Evolutionary conservation across 176 grass and related monocot genomes (phyloP).

Genomic region (Carex cristatella): DNA sequence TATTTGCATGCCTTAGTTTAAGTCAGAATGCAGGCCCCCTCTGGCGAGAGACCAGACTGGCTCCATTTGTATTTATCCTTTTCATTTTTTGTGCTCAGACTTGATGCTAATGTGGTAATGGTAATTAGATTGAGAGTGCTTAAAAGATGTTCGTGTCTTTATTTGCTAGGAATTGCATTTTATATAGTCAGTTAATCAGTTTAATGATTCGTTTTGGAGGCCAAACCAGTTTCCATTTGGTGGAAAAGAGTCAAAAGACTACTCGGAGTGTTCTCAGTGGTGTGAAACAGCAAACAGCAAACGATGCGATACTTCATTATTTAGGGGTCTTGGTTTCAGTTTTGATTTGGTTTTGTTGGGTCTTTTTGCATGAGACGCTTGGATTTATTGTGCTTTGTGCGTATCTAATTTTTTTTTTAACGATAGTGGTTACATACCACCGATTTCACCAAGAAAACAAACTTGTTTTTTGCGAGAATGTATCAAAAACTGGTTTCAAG

Average conservation of each 20-base stretch:
- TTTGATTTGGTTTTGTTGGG: not conserved
- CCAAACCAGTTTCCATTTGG: not conserved
- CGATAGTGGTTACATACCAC: no score
- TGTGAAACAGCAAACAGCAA: not conserved
- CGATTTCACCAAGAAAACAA: no score
- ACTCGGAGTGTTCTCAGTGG: not conserved
- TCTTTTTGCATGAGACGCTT: no score
- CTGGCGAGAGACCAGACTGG: not conserved
- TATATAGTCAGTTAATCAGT: not conserved
- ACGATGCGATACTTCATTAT: not conserved
- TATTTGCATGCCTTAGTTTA: conserved; percentile 8
- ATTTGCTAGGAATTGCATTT: not conserved
- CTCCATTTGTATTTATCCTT: not conserved
- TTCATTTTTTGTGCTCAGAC: not conserved
- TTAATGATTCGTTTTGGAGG: not conserved
- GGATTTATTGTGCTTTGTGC: no score
- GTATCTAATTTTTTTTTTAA: no score
- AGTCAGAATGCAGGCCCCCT: not conserved
- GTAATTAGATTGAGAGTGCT: conserved; percentile 2
- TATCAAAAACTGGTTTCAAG: no score
- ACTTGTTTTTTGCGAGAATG: no score
- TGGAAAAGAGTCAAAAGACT: not conserved
- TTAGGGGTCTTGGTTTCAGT: not conserved
- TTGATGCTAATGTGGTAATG: not conserved
- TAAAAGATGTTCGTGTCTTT: not conserved